Evolutionary conservation across 495 filamentous ascomycete genomes (phyloP).

Genomic region (Viridothelium virens): DNA sequence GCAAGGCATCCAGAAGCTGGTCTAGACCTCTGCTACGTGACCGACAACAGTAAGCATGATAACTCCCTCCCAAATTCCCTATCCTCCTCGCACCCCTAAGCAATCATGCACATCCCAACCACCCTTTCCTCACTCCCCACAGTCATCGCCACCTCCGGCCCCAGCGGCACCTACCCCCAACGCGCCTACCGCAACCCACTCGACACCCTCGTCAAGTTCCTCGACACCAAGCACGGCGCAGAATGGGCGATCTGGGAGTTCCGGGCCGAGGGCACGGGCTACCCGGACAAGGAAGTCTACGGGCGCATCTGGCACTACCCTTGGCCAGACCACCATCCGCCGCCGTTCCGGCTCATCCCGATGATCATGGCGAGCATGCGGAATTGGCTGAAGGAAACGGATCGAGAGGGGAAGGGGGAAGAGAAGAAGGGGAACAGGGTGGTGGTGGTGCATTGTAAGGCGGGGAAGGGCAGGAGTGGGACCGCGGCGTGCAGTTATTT

Average conservation of each 20-base stretch:
- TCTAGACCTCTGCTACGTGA: constrained; percentile 93
- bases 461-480: constrained; percentile 91
- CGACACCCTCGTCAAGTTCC: constrained; percentile 71
- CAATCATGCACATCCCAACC: too few species aligned
- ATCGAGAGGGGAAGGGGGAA: constrained; percentile 25
- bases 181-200: constrained; percentile 89
- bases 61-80: constrained; percentile 6
- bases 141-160: constrained; percentile 75
- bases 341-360: constrained; percentile 81
- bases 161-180: constrained; percentile 77
- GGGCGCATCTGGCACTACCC: constrained; percentile 79
- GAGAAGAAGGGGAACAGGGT: constrained; percentile 48
- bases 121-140: constrained; percentile 4
- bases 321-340: constrained; percentile 95
- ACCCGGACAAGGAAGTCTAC: constrained; percentile 83
- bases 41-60: constrained; percentile 51
- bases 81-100: background rate
- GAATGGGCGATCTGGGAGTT: constrained; percentile 97
- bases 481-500: constrained; percentile 80
- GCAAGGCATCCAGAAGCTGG: constrained; percentile 74
- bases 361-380: constrained; percentile 85
- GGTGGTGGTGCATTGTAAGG: constrained; percentile 92
- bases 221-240: constrained; percentile 71
- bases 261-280: constrained; percentile 90
- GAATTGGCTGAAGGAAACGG: constrained; percentile 65